These are phyloP conservation scores for Neurospora tetraspora DNA, from an alignment of 495 filamentous ascomycete species.

Conservation along the genomic window DNA sequence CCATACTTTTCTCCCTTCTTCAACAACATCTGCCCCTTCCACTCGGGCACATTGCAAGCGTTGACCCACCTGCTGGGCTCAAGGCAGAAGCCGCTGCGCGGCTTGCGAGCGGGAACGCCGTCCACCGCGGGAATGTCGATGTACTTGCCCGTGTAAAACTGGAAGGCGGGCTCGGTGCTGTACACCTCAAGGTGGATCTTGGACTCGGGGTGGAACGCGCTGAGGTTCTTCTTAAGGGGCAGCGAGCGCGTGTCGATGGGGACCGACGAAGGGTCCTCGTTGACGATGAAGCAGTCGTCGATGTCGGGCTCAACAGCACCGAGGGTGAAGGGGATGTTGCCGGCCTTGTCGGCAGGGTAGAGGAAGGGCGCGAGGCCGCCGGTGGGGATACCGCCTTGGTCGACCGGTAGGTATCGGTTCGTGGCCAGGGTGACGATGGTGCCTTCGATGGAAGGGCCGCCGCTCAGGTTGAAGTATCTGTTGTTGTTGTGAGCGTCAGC, in stretches of 20 bases:
- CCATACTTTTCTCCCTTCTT: conserved; percentile 76
- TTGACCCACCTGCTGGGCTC: conserved; percentile 89
- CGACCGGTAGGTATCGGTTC: conserved; percentile 62
- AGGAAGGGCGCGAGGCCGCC: conserved; percentile 40
- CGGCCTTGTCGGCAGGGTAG: conserved; percentile 52
- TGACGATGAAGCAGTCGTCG: conserved; percentile 84
- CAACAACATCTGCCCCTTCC: conserved; percentile 65
- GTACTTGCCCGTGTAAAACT: conserved; percentile 86
- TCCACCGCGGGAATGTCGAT: conserved; percentile 67
- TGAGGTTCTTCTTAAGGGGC: conserved; percentile 53
- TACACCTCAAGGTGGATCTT: conserved; percentile 72
- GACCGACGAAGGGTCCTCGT: conserved; percentile 47
- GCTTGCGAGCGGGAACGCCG: conserved; percentile 49
- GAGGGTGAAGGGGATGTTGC: conserved; percentile 58
- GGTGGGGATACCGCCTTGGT: conserved; percentile 59
- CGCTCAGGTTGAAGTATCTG: conserved; percentile 90
- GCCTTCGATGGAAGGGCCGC: conserved; percentile 57
- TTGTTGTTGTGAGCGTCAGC: too few species aligned
- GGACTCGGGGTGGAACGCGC: conserved; percentile 58
- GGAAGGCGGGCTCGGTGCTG: conserved; percentile 91
- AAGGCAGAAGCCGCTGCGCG: conserved; percentile 73
- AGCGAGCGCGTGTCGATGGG: conserved; percentile 65
- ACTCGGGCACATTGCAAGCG: conserved; percentile 68
- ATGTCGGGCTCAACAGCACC: conserved; percentile 58
- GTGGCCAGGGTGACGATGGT: conserved; percentile 65